Evolutionary conservation across 352 stramenopile species (phyloP).

Genomic region (Pythium monospermum): DNA sequence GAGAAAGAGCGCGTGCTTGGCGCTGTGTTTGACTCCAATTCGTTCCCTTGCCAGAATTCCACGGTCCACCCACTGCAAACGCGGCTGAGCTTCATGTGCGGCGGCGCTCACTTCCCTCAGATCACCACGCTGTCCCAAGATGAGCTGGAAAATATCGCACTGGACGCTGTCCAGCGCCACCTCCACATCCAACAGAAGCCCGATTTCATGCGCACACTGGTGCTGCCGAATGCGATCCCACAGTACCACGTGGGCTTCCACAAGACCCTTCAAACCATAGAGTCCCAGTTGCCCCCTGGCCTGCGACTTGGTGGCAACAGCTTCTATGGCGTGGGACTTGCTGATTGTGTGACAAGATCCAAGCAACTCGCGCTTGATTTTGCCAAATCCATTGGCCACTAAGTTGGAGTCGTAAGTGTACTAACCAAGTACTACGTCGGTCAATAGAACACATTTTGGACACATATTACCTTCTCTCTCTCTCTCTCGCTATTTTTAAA

Average conservation of each 20-base stretch:
- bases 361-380: constrained; percentile 75
- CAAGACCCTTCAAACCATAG: constrained; percentile 52
- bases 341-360: constrained; percentile 78
- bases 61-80: constrained; percentile 34
- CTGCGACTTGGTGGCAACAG: constrained; percentile 77
- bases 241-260: constrained; percentile 84
- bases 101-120: constrained; percentile 70
- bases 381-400: too few species aligned
- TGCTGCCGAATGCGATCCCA: constrained; percentile 65
- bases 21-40: constrained; percentile 86
- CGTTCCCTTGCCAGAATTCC: constrained; percentile 80
- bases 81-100: constrained; percentile 80
- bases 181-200: constrained; percentile 55
- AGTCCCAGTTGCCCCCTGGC: constrained; percentile 44
- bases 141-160: constrained; percentile 54
- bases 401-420: too few species aligned
- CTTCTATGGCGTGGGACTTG: constrained; percentile 84
- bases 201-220: constrained; percentile 48
- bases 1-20: constrained; percentile 73
- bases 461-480: too few species aligned
- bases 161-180: constrained; percentile 68
- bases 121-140: constrained; percentile 33
- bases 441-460: too few species aligned
- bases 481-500: too few species aligned
- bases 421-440: too few species aligned